A percentile compares a stretch with the other conserved stretches of the same genome.
phyloP scores from a whole-genome alignment of 2,329 filamentous ascomycete genomes.

The Sporothrix globosa region DNA sequence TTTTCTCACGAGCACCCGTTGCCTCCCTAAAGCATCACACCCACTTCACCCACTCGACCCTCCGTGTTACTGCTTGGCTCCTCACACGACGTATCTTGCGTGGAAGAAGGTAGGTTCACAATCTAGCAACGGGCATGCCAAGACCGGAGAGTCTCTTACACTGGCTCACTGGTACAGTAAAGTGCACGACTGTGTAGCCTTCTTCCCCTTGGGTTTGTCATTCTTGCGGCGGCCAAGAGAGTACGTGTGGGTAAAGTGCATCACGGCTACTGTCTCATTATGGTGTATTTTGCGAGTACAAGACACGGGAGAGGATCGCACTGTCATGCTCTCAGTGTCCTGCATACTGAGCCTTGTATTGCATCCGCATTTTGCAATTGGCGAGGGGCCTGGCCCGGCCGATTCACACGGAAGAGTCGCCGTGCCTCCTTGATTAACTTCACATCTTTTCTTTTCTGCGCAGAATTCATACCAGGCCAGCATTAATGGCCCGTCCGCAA shows the following conservation, averaged over 20 bases:
- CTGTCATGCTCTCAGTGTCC: background rate
- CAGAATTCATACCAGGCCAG: slow-evolving; percentile 15
- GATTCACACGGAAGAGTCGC: background rate
- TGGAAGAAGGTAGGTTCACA: background rate
- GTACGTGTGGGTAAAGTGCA: background rate
- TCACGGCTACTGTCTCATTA: slow-evolving; percentile 10
- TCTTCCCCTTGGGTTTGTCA: background rate
- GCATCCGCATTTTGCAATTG: background rate
- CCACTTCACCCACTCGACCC: background rate
- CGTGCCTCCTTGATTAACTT: slow-evolving; percentile 4
- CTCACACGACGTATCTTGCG: slow-evolving; percentile 17
- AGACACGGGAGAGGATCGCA: background rate
- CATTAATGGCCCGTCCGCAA: background rate
- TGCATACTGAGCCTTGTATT: background rate
- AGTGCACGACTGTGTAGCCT: background rate
- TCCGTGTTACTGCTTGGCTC: background rate
- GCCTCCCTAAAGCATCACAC: slow-evolving; percentile 1
- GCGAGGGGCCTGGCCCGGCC: slow-evolving; percentile 9
- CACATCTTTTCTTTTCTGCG: background rate
- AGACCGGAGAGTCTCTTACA: slow-evolving; percentile 13
- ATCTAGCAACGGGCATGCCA: slow-evolving; percentile 29
- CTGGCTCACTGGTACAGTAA: too few species aligned
- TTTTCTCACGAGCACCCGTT: background rate
- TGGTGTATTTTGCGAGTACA: slow-evolving; percentile 7
- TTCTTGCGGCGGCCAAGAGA: background rate